Conservation (phyloP, 805 yeast genomes). For the Zygosaccharomyces kombuchaensis region DNA sequence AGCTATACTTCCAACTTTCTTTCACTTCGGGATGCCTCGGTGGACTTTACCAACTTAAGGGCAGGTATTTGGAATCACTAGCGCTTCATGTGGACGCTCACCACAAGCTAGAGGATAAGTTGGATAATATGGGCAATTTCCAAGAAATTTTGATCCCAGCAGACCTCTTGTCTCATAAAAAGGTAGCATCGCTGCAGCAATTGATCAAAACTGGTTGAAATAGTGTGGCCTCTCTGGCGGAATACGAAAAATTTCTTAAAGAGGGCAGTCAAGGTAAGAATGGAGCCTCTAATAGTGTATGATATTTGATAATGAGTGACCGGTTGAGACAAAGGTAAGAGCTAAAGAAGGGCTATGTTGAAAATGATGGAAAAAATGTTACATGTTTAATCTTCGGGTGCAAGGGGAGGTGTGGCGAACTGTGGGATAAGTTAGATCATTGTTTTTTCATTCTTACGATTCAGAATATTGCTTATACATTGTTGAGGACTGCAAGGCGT, state of each 20-base stretch:
- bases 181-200: conserved; percentile 47
- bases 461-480: no score
- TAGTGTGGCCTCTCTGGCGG: conserved; percentile 36
- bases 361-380: no score
- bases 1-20: conserved; percentile 20
- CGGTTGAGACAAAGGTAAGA: no score
- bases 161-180: conserved; percentile 27
- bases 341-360: no score
- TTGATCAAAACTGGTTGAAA: conserved; percentile 39
- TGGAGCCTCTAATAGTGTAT: no score
- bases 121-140: conserved; percentile 7
- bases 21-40: conserved; percentile 29
- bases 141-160: conserved; percentile 20
- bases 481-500: no score
- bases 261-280: conserved; percentile 6
- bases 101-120: conserved; percentile 16
- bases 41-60: conserved; percentile 26
- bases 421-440: no score
- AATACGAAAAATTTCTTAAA: conserved; percentile 27
- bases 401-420: no score
- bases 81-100: conserved; percentile 29
- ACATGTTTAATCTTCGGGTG: no score
- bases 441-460: no score
- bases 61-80: conserved; percentile 29
- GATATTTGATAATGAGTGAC: no score